Conservation (phyloP, 192 early-diverging fungal species). For the Backusella luteola region DNA sequence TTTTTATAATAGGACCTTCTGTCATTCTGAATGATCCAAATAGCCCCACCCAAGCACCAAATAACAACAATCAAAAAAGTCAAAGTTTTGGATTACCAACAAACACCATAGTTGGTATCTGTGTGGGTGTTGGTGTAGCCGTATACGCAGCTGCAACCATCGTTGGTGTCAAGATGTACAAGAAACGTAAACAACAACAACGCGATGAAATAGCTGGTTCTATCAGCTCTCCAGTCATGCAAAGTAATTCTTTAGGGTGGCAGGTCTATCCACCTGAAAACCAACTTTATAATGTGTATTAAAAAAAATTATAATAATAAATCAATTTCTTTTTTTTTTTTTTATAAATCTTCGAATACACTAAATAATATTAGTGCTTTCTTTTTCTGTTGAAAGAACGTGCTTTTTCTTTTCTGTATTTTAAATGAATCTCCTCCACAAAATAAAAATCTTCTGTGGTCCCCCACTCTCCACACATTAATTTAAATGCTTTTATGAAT, state of each 20-base stretch:
- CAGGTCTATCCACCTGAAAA: background rate
- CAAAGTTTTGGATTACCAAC: constrained; percentile 16
- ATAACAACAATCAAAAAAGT: background rate
- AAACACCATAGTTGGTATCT: constrained; percentile 34
- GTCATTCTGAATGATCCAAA: background rate
- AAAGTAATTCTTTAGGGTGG: constrained; percentile 37
- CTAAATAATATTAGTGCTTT: background rate
- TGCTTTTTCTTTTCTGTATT: background rate
- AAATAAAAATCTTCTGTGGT: background rate
- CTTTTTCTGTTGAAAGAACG: background rate
- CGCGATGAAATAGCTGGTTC: constrained; percentile 23
- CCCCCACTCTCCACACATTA: background rate
- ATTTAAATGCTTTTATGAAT: background rate
- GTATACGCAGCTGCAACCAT: constrained; percentile 42
- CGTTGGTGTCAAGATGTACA: constrained; percentile 33
- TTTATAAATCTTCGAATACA: background rate
- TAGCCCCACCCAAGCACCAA: background rate
- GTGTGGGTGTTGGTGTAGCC: constrained; percentile 27
- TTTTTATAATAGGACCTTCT: background rate
- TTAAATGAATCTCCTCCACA: background rate
- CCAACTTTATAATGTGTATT: constrained; percentile 5
- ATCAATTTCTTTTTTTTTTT: background rate
- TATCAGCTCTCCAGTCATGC: constrained; percentile 39
- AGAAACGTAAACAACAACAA: constrained; percentile 25
- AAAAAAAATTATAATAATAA: background rate